Percentiles rank a stretch among this genome's conserved stretches.
phyloP scores from a whole-genome alignment of 495 filamentous ascomycete genomes.

The Podospora comata region DNA sequence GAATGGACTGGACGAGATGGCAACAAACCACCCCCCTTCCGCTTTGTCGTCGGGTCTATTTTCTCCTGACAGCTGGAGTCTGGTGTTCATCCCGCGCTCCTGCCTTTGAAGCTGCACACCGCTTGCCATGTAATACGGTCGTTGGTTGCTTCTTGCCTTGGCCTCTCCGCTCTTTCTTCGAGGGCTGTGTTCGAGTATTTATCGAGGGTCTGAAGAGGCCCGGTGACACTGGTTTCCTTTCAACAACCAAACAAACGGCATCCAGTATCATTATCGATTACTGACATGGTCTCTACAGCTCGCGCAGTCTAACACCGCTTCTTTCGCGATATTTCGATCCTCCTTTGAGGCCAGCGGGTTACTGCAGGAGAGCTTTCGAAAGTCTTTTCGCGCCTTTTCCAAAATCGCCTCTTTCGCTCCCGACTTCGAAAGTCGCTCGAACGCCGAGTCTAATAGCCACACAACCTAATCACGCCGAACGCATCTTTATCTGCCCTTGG shows the following conservation, averaged over 20 bases:
- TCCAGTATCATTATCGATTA: not conserved
- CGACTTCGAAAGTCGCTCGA: constrained; percentile 37
- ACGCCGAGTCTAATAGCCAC: constrained; percentile 25
- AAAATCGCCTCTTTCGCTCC: constrained; percentile 42
- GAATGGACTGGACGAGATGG: not conserved
- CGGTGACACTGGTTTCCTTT: not conserved
- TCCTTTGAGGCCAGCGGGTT: constrained; percentile 91
- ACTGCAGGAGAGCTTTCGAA: constrained; percentile 72
- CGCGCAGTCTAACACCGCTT: constrained; percentile 26
- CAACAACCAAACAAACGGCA: not conserved
- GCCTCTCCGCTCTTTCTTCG: not conserved
- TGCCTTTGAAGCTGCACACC: not conserved
- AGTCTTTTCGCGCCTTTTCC: constrained; percentile 33
- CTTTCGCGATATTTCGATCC: constrained; percentile 44
- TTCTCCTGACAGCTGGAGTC: not conserved
- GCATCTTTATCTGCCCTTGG: constrained; percentile 14
- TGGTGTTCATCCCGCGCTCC: not conserved
- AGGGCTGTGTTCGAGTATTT: not conserved
- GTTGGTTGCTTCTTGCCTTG: not conserved
- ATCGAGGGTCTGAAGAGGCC: not conserved
- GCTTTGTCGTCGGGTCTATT: not conserved
- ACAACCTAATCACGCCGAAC: constrained; percentile 4
- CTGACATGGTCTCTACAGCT: constrained; percentile 20
- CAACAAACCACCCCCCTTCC: not conserved
- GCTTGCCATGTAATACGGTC: not conserved